These are phyloP conservation scores for Articulospora tetracladia DNA, from an alignment of 495 filamentous ascomycete species.

Conservation along the genomic window DNA sequence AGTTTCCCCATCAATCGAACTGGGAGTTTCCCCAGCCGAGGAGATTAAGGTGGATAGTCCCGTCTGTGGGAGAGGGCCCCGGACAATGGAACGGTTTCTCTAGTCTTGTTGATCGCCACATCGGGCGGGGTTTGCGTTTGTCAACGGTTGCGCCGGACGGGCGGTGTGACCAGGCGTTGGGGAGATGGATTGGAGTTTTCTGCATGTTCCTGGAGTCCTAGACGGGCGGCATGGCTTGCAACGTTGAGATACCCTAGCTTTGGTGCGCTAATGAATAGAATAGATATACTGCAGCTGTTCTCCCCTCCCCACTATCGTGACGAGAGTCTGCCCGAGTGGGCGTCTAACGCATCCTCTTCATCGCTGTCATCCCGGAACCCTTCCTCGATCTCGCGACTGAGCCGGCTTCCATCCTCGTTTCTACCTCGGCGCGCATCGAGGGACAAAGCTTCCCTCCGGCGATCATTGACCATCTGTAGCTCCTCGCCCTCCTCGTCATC, in stretches of 20 bases:
- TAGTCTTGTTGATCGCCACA: neutral
- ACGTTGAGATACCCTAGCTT: neutral
- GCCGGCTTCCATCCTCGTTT: conserved; percentile 45
- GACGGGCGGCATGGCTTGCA: neutral
- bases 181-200: neutral
- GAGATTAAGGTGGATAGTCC: neutral
- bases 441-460: conserved; percentile 41
- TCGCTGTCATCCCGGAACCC: conserved; percentile 83
- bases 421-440: conserved; percentile 24
- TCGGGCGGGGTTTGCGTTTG: neutral
- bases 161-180: neutral
- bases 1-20: neutral
- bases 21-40: neutral
- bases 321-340: neutral
- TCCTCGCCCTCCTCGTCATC: conserved; percentile 65
- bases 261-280: neutral
- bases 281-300: neutral
- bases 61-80: too few species aligned
- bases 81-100: neutral
- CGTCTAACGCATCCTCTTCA: conserved; percentile 42
- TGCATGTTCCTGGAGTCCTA: neutral
- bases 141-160: too few species aligned
- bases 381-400: conserved; percentile 80
- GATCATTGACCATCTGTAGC: conserved; percentile 56
- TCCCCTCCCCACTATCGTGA: neutral